Percentiles rank a stretch among this genome's conserved stretches.
Conservation (phyloP, 2,329 filamentous ascomycete species). For the Phialocephala sp. region DNA sequence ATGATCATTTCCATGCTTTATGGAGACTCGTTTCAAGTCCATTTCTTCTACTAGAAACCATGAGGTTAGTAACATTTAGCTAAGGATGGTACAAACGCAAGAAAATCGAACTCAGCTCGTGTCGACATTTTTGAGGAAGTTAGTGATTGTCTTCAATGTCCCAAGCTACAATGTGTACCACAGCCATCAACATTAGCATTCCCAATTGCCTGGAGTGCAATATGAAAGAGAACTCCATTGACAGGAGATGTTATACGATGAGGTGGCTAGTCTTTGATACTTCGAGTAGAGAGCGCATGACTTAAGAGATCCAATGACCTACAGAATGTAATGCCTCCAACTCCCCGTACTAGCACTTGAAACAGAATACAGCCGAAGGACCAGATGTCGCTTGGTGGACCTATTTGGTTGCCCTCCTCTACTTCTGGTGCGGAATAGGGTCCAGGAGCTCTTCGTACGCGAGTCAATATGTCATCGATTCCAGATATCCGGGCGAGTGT, state of each 20-base stretch:
- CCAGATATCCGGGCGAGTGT: slow-evolving; percentile 10
- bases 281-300: too few species aligned
- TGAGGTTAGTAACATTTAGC: not conserved
- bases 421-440: slow-evolving; percentile 20
- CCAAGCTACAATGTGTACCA: too few species aligned
- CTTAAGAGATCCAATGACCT: not conserved
- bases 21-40: not conserved
- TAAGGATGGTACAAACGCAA: not conserved
- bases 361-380: slow-evolving; percentile 6
- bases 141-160: too few species aligned
- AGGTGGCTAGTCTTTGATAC: too few species aligned
- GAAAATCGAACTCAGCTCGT: too few species aligned
- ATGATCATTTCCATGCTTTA: slow-evolving; percentile 13
- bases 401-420: slow-evolving; percentile 3
- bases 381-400: slow-evolving; percentile 12
- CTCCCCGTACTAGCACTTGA: not conserved
- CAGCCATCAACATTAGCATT: too few species aligned
- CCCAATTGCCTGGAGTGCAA: too few species aligned
- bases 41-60: not conserved
- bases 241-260: too few species aligned
- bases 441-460: slow-evolving; percentile 9
- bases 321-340: slow-evolving; percentile 13
- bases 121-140: too few species aligned
- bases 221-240: too few species aligned
- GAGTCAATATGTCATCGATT: not conserved